Base-by-base conservation (phyloP, 1,139 yeast species). In the Pichia sp. region DNA sequence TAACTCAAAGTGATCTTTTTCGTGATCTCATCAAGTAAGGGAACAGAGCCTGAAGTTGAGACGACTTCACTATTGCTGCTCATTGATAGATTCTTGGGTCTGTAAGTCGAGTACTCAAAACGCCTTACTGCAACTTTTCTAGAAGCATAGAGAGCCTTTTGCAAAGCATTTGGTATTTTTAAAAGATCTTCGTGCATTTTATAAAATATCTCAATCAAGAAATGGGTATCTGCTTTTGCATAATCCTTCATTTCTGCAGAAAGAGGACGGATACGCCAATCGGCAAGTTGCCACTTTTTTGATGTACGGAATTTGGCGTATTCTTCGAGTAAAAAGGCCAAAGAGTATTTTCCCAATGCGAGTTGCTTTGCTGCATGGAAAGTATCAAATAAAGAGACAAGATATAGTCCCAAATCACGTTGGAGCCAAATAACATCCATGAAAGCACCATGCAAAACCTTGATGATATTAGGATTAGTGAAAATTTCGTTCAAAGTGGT, bases 391-490 rank as follows among this genome's bases (percentile, higher is more conserved):
- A 95, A 72, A 43, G 95, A 82, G 7, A 93, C 99, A 27, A 95
- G 74, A 64, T 95, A 95, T 14, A 95, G 73, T 0, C 99, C 99
- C 60, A 95, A 77, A 67, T 95, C 99, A 62, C 99, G 78, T 72
- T 95, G 99, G 46, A 95, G 75, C 99, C 99, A 95, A 50, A 90
- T 85, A 9, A 93, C 87, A 74, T 95, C 99, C 96, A 91, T 91
- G 61, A 84, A 85, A 0, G 99, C 97, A 60, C 99, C 99, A 67
- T 95, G 99, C 62, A 95, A 82, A 0, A 95, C 95, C 67, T 95
- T 95, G 41, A 90, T 75, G 40, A 92, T 84, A 5, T 72, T 64
- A 0, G 98, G 97, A 68, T 93, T 75, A 2, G 98, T 79, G 62
- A 93, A 91, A 1, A 92, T 80, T 52, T 74, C 75, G 71, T 95